Evolutionary conservation across 2,329 filamentous ascomycete species (phyloP), one percentile per base, ranked within the genome.

Genomic region (Sarocladium oryzae): DNA sequence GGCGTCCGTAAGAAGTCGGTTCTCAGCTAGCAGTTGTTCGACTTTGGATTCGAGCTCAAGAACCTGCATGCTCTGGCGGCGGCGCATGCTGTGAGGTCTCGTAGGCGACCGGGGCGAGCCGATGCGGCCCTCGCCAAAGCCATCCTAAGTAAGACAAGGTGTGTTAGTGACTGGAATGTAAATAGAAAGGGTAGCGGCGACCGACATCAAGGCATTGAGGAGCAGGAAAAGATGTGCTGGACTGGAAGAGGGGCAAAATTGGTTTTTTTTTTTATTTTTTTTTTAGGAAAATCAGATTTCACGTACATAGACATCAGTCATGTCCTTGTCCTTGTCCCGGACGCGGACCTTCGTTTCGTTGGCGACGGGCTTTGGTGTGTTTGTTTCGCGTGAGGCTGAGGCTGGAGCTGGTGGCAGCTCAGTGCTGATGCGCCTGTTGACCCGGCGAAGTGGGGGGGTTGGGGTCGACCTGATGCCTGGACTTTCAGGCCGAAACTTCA

Each of bases 21-120:
- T 97, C 66, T 99, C 92, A 20, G 85, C 83, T 36, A 86, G 75
- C 57, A 99, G 77, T 67, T 92, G 86, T 60, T 96, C 89, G 60
- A 99, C 79, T 62, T 81, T 83, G 54, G 81, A 77, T 74, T 97
- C 90, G 64, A 99, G 84, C 62, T 99, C 92, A 55, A 97, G 84
- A 51, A 92, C 84, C 72, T 97, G 92, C 85, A 97, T 92, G 77
- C 92, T 97, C 71, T 96, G 93, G 65, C 92, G 88, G 66, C 92
- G 91, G 61, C 92, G 91, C 81, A 99, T 88, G 75, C 90, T 96
- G 64, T 91, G 89, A 61, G 93, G 91, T 69, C 92, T 85, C 60
- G 89, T 95, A 51, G 93, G 93, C 62, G 93, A 97, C 63, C 87
- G 84, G 63, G 92, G 90, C 66, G 90, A 95, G 66, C 85, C 85